These are phyloP conservation scores for Oryza meyeriana DNA, from an alignment of 176 grass and related monocot species.

Conservation along the genomic window DNA sequence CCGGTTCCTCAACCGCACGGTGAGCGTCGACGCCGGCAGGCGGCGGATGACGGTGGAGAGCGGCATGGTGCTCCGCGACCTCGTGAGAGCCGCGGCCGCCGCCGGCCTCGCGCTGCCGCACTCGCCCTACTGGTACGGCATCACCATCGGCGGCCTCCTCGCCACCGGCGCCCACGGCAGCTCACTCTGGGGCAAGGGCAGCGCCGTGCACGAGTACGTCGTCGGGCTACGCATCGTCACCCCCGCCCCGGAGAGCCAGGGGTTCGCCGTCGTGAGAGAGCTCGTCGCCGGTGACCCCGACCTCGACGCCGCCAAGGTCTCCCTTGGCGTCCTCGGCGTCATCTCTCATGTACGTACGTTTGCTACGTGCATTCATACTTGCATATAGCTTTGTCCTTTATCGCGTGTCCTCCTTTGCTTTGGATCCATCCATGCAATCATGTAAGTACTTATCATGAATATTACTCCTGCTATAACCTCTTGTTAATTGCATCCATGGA, in stretches of 20 bases:
- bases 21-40: conserved; percentile 2
- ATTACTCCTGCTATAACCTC: not conserved
- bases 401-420: not conserved
- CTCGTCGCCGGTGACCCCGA: conserved; percentile 36
- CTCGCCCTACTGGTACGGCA: conserved; percentile 57
- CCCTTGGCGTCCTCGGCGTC: conserved; percentile 71
- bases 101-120: conserved; percentile 46
- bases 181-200: conserved; percentile 54
- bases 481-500: not conserved
- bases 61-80: conserved; percentile 39
- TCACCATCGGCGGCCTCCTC: conserved; percentile 61
- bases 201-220: conserved; percentile 74
- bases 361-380: too few relatives aligned
- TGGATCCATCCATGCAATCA: not conserved
- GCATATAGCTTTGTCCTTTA: too few relatives aligned
- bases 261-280: conserved; percentile 33
- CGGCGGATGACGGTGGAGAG: conserved; percentile 32
- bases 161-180: conserved; percentile 62
- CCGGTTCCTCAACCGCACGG: conserved; percentile 15
- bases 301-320: conserved; percentile 64
- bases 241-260: conserved; percentile 32
- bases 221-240: conserved; percentile 54
- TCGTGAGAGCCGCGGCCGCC: conserved; percentile 41
- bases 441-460: too few relatives aligned
- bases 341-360: conserved; percentile 49